Conservation (phyloP, 192 early-diverging fungal genomes). For the Powellomyces hirtus region DNA sequence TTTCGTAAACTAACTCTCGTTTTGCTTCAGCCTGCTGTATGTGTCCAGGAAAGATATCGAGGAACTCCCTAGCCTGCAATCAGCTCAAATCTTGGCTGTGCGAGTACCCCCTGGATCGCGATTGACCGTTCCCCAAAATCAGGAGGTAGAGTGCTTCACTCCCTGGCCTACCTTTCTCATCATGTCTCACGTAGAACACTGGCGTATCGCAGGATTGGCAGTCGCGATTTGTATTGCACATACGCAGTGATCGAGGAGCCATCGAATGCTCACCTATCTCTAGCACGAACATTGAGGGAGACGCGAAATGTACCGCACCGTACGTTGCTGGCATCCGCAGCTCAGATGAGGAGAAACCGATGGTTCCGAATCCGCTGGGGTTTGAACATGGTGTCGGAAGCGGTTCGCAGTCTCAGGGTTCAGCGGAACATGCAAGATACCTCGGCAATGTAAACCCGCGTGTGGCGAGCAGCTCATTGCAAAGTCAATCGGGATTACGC, state of each 20-base stretch:
- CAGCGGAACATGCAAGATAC: background rate
- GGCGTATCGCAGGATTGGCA: conserved; percentile 8
- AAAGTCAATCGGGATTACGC: background rate
- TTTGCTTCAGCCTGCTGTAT: conserved; percentile 6
- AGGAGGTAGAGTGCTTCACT: conserved; percentile 4
- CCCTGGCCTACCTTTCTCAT: background rate
- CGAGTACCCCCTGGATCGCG: conserved; percentile 15
- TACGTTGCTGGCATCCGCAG: background rate
- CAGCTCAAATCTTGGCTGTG: conserved; percentile 12
- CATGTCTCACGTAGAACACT: background rate
- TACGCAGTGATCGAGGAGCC: conserved; percentile 16
- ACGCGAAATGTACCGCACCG: background rate
- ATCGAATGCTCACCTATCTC: background rate
- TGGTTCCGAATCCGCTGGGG: background rate
- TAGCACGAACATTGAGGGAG: background rate
- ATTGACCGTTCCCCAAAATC: conserved; percentile 5
- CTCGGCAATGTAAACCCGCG: background rate
- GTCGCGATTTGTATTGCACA: conserved; percentile 6
- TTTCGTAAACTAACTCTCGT: background rate
- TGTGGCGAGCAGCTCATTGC: background rate
- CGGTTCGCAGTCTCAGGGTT: too few relatives aligned
- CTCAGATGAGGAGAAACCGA: background rate
- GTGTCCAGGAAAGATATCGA: conserved; percentile 5
- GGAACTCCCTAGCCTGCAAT: background rate
- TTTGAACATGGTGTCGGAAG: background rate